These are phyloP conservation scores for barrel medic (Medicago truncatula) DNA, from an alignment of 306 rosid genomes.

Conservation along the genomic window MtrunA17r5.0-ANR NC_053049.1:40544001-40544500, in stretches of 20 bases:
- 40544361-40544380: too few relatives aligned
- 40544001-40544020: too few relatives aligned
- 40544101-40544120: conserved; percentile 79
- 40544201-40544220: conserved; percentile 77
- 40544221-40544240: conserved; percentile 67
- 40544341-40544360: too few relatives aligned
- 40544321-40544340: too few relatives aligned
- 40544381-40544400: too few relatives aligned
- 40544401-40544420: too few relatives aligned
- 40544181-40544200: conserved; percentile 74
- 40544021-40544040: not conserved
- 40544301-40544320: too few relatives aligned
- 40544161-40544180: conserved; percentile 75
- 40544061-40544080: conserved; percentile 63
- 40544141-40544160: conserved; percentile 84
- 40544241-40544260: conserved; percentile 81
- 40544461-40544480: too few relatives aligned
- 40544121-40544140: conserved; percentile 79
- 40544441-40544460: too few relatives aligned
- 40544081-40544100: conserved; percentile 70
- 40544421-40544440: too few relatives aligned
- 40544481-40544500: too few relatives aligned
- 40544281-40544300: not conserved
- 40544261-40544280: conserved; percentile 62
- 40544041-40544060: not conserved